Base-by-base conservation (phyloP, 352 stramenopile species). In the Globisporangium nunn region DNA sequence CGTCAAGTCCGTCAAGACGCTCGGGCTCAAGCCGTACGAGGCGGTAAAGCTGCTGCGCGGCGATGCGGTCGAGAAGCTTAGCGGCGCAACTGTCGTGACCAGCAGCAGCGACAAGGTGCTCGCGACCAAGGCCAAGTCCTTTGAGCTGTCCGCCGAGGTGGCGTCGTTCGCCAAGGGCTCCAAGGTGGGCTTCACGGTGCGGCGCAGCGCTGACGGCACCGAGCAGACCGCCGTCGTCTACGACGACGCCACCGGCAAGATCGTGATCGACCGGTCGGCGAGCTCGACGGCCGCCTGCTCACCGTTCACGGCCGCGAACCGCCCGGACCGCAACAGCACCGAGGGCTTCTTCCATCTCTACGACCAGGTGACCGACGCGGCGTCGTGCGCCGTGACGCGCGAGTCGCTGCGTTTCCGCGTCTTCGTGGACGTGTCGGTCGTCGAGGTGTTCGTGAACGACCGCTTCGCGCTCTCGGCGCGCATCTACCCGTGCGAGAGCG, bases 401-500 rank as follows among this genome's bases (percentile, higher is more conserved):
- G 77, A 87, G 64, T 75, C 62, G 52, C 61, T 87, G 47, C 69
- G 52, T 31, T 84, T 88, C 64, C 72, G 69, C 61, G 58, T 88
- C 47, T 88, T 82, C 55, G 78, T 85, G 40, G 78, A 88, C 60
- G 78, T 88, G 46, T 85, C 78, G n/a, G 75, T 70, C 31, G 66
- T 85, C 18, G 78, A 88, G 50, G 78, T 88, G 59, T 86, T 88
- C 43, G 74, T 88, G 58, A 88, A 88, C 67, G 75, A 67, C 59
- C 75, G 78, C 59, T 85, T 88, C 51, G 54, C 73, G 18, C 66
- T 88, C 30, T 88, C 78, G 43, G 70, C 75, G 58, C 78, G 78
- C 33, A 72, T 88, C 37, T 88, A 88, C 64, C 75, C 78, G 46
- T 88, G 78, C 58, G 75, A 70, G 28, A 53, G 55, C 43, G 55